A percentile compares a stretch with the other conserved stretches of the same genome.
Evolutionary conservation across 306 rosid species (phyloP).

Genomic region (Vigna radiata): DNA sequence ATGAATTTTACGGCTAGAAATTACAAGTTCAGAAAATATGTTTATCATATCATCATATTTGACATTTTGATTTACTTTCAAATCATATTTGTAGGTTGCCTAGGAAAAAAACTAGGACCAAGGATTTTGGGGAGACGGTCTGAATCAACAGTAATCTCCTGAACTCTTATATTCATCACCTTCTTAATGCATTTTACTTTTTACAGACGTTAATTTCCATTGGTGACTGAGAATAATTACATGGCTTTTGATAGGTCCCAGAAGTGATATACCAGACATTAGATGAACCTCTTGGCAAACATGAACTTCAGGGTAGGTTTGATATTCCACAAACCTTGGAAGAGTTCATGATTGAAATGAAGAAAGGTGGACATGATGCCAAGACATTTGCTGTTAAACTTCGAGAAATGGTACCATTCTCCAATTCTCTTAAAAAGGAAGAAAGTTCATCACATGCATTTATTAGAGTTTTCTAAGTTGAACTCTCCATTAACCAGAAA

Average conservation of each 20-base stretch:
- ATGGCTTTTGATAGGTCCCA: conserved; percentile 72
- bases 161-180: conserved; percentile 11
- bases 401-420: conserved; percentile 75
- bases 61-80: conserved; percentile 36
- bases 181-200: conserved; percentile 19
- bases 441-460: not conserved
- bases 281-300: conserved; percentile 71
- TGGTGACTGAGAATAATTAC: conserved; percentile 44
- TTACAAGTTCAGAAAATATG: not conserved
- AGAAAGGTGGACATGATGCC: conserved; percentile 70
- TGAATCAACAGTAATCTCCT: conserved; percentile 70
- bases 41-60: not conserved
- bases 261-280: conserved; percentile 86
- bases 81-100: conserved; percentile 71
- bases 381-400: conserved; percentile 84
- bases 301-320: conserved; percentile 73
- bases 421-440: not conserved
- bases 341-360: conserved; percentile 85
- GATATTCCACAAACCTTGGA: conserved; percentile 89
- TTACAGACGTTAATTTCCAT: conserved; percentile 23
- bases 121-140: conserved; percentile 79
- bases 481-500: conserved; percentile 12
- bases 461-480: conserved; percentile 14
- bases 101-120: conserved; percentile 91
- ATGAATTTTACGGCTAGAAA: conserved; percentile 6